Base-by-base conservation (phyloP, 805 yeast genomes). In the Myxozyma vanderwaltii region DNA sequence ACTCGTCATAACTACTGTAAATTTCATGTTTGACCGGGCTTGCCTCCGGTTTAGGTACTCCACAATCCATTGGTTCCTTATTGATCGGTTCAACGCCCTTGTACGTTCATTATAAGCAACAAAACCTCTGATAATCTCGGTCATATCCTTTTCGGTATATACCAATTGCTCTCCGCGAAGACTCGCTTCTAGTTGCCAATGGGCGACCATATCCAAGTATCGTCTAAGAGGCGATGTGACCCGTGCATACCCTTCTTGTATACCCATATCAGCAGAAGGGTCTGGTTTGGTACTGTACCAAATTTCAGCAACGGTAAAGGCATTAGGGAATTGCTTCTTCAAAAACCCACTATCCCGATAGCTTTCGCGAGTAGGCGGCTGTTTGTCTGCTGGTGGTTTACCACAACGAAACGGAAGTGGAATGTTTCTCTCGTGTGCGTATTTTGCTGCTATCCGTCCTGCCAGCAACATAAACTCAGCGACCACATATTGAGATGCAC, bases 211-310 rank as follows among this genome's bases (percentile, higher is more conserved):
- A 71, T 92, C 98, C 5, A 87, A 85, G 65, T 82, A 87, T 64
- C 98, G 77, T 70, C 98, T 79, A 63, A 94, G 76, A 1, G 99
- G 98, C 0, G 97, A 91, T 0, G 98, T 91, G 7, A 88, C 86
- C 19, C 89, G 87, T 4, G 86, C 78, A 68, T 91, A 90, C 4
- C 75, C 70, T 0, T 73, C 63, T 8, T 23, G 31, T 21, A 49
- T 31, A 10, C 66, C 71, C 7, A 88, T 72, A 2, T 91, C 95
- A 35, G 29, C 21, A 17, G 54, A 19, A 10, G 61, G 49, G 4
- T 54, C 57, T 3, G 52, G 44, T 3, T 47, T 29, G 7, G 49
- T 38, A 26, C 17, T n/a, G 21, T 40, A 44, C 43, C 41, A 41
- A 1, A 36, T 38, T 19, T 41, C 50, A 4, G 29, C 17, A 13